These are phyloP conservation scores for Aphanomyces stellatus DNA, from an alignment of 352 stramenopile genomes.

Conservation along the genomic window DNA sequence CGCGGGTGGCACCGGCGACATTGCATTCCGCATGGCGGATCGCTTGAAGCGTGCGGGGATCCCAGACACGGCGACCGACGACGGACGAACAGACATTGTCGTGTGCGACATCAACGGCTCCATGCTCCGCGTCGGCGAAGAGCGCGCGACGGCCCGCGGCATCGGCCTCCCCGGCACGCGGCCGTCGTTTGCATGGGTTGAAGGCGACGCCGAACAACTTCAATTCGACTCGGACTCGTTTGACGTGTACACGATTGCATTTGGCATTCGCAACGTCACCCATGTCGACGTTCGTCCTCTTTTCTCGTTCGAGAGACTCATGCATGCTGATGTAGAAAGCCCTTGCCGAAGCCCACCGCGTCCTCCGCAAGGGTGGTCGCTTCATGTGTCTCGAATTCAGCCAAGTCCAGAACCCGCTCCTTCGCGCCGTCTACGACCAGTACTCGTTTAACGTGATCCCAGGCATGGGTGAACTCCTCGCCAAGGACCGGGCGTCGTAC, in stretches of 20 bases:
- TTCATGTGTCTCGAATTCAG: constrained; percentile 99
- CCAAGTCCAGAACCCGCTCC: constrained; percentile 88
- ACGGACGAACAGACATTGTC: constrained; percentile 74
- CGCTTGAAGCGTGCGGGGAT: constrained; percentile 26
- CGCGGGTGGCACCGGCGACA: constrained; percentile 98
- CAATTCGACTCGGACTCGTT: constrained; percentile 94
- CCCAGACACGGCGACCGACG: constrained; percentile 23
- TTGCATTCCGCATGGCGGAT: constrained; percentile 96
- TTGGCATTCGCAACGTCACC: constrained; percentile 98
- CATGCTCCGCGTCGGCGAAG: constrained; percentile 95
- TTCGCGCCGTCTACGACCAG: constrained; percentile 93
- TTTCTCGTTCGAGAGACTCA: neutral
- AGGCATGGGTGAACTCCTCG: constrained; percentile 89
- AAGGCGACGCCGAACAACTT: constrained; percentile 96
- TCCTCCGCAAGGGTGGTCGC: constrained; percentile 93
- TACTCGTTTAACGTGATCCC: constrained; percentile 99
- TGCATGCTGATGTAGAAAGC: constrained; percentile 36
- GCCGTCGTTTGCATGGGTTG: constrained; percentile 79
- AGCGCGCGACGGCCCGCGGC: constrained; percentile 59
- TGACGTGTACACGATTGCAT: constrained; percentile 99
- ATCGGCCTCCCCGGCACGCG: constrained; percentile 44
- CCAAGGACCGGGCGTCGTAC: constrained; percentile 95
- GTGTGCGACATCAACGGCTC: constrained; percentile 99
- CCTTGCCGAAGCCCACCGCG: constrained; percentile 91
- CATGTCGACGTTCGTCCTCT: constrained; percentile 76